phyloP scores from a whole-genome alignment of 352 stramenopile species.

The Phytophthora colocasiae region DNA sequence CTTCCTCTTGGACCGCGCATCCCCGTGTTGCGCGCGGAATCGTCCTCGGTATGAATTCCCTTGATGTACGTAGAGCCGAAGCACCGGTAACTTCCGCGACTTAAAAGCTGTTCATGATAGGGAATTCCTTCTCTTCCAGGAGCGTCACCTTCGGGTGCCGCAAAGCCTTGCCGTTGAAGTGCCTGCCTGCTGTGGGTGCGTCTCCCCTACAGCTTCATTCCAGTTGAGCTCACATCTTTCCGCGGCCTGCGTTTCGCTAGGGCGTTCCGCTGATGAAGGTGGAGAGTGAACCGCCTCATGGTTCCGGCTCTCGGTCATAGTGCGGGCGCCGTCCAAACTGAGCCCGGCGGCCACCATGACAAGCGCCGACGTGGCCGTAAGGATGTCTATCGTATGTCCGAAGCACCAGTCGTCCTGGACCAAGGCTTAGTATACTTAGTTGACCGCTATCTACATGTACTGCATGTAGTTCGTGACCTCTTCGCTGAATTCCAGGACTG shows the following conservation, averaged over 20 bases:
- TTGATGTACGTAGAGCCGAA: conserved; percentile 10
- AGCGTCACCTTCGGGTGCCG: neutral
- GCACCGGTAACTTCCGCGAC: conserved; percentile 13
- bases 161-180: conserved; percentile 28
- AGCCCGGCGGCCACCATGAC: conserved; percentile 10
- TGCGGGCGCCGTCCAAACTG: neutral
- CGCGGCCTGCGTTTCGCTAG: conserved; percentile 15
- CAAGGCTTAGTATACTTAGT: too few relatives aligned
- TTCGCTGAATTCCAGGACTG: too few relatives aligned
- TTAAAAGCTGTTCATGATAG: too few relatives aligned
- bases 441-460: too few relatives aligned
- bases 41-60: conserved; percentile 5
- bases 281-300: neutral
- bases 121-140: conserved; percentile 3
- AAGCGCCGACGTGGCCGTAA: conserved; percentile 31
- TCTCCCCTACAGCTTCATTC: neutral
- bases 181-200: neutral
- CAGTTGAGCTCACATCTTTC: conserved; percentile 15
- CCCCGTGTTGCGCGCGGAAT: neutral
- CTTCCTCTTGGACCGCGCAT: conserved; percentile 15
- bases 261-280: conserved; percentile 27
- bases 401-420: too few relatives aligned
- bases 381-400: too few relatives aligned
- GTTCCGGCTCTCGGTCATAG: conserved; percentile 30
- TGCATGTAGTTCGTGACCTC: too few relatives aligned